These are phyloP conservation scores for Cladophialophora carrionii DNA, from an alignment of 2,329 filamentous ascomycete species.

Conservation along the genomic window DNA sequence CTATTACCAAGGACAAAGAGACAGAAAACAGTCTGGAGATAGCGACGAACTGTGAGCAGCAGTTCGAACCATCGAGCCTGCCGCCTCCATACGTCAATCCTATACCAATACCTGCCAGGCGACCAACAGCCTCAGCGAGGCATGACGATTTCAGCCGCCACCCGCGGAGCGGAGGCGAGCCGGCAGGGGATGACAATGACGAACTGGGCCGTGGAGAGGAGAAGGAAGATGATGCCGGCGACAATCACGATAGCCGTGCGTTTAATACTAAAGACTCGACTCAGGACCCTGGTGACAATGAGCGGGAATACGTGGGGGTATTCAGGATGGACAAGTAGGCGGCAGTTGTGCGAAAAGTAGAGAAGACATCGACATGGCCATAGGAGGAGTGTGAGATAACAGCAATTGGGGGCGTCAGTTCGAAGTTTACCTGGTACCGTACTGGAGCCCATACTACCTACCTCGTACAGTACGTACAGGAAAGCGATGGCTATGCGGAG, in stretches of 20 bases:
- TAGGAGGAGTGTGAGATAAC: background rate
- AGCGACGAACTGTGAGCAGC: background rate
- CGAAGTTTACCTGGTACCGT: background rate
- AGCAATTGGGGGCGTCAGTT: too few species aligned
- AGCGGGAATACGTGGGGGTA: background rate
- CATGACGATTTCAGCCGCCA: background rate
- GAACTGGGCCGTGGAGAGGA: background rate
- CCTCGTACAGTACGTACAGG: too few species aligned
- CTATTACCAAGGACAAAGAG: background rate
- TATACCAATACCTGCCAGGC: background rate
- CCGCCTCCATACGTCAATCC: slow-evolving; percentile 2
- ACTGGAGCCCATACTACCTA: too few species aligned
- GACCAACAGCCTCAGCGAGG: background rate
- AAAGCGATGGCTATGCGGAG: too few species aligned
- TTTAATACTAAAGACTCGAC: background rate
- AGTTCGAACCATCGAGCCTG: background rate
- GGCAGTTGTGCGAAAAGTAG: background rate
- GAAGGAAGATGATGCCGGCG: background rate
- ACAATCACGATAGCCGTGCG: background rate
- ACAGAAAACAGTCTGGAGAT: background rate
- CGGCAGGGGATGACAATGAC: background rate
- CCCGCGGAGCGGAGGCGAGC: background rate
- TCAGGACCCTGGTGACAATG: background rate
- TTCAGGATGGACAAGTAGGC: slow-evolving; percentile 5
- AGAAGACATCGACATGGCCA: background rate